phyloP scores from a whole-genome alignment of 2,329 filamentous ascomycete genomes.

The Diaporthe sp. region DNA sequence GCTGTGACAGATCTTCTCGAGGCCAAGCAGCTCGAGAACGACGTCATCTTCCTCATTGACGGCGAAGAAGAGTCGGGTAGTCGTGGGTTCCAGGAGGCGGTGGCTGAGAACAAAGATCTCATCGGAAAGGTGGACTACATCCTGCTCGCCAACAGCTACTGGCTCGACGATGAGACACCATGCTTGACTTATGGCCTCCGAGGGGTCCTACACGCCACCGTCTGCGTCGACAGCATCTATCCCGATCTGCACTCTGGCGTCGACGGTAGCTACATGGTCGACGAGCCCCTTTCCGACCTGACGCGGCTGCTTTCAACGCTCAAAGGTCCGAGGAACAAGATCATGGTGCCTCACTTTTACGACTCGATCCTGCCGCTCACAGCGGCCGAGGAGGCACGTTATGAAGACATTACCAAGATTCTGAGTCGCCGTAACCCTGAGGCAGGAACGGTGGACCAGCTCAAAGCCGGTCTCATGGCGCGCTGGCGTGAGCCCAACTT shows the following conservation, averaged over 20 bases:
- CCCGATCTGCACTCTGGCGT: slow-evolving; percentile 96
- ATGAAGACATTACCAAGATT: slow-evolving; percentile 85
- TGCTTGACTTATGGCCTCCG: slow-evolving; percentile 95
- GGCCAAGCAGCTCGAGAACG: slow-evolving; percentile 85
- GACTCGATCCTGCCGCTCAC: slow-evolving; percentile 84
- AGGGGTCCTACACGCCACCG: slow-evolving; percentile 92
- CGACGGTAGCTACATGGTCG: slow-evolving; percentile 91
- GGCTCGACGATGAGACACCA: slow-evolving; percentile 95
- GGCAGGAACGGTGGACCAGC: slow-evolving; percentile 70
- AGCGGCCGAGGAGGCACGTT: slow-evolving; percentile 81
- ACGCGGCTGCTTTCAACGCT: slow-evolving; percentile 86
- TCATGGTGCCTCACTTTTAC: slow-evolving; percentile 91
- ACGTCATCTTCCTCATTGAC: slow-evolving; percentile 95
- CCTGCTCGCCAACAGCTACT: slow-evolving; percentile 96
- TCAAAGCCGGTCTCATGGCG: slow-evolving; percentile 90
- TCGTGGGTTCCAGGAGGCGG: slow-evolving; percentile 87
- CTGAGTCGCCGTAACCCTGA: slow-evolving; percentile 80
- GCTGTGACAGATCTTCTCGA: slow-evolving; percentile 91
- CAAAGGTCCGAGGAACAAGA: slow-evolving; percentile 83
- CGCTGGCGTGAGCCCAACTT: slow-evolving; percentile 96
- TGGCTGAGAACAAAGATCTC: slow-evolving; percentile 82
- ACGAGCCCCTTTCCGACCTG: slow-evolving; percentile 93
- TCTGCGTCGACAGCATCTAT: slow-evolving; percentile 87
- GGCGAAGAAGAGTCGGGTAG: slow-evolving; percentile 97
- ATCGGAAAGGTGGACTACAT: slow-evolving; percentile 97